Base-by-base conservation (phyloP, 2,329 filamentous ascomycete species). In the Fusarium sulawesiense region DNA sequence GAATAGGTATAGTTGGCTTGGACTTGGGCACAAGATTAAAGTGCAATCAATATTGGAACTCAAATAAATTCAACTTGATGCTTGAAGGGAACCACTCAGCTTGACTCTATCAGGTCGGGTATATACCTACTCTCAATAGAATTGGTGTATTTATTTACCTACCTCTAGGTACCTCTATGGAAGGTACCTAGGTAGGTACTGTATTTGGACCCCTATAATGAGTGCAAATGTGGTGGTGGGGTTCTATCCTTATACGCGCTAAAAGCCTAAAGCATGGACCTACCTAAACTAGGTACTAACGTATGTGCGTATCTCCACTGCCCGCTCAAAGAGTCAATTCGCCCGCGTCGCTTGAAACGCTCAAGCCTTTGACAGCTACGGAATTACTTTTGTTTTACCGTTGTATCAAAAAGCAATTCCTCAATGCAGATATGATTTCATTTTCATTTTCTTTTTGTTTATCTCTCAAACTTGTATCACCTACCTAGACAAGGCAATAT, bases 131-230 rank as follows among this genome's bases (percentile, higher is more conserved):
- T 37, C 34, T n/a, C 34, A 37, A 37, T 10, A 37, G 34, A 12
- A 12, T 11, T 37, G 18, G 34, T 37, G 34, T n/a, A 37, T 37
- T 37, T 29, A 27, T 27, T 29, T 29, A 29, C 11, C 11, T 29
- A 29, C 27, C 27, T 29, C 27, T 29, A 29, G 27, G 4, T 29
- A 29, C 11, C 27, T 29, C 27, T 29, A 29, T 29, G 27, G 25
- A 27, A 29, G 27, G 4, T 29, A 29, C 11, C 27, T 29, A 11
- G 25, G 25, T 27, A 27, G 25, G 25, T 27, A 27, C 32, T 37
- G 18, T n/a, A 37, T 37, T 37, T 69, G 71, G 61, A 74, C 72
- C 69, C 69, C 67, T 73, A 70, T 64, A 62, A 53, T 61, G 34
- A 37, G 11, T 45, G 67, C 63, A 45, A 60, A 60, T 55, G 68